These are phyloP conservation scores for Pyricularia pennisetigena DNA, from an alignment of 2,329 filamentous ascomycete genomes.

Conservation along the genomic window DNA sequence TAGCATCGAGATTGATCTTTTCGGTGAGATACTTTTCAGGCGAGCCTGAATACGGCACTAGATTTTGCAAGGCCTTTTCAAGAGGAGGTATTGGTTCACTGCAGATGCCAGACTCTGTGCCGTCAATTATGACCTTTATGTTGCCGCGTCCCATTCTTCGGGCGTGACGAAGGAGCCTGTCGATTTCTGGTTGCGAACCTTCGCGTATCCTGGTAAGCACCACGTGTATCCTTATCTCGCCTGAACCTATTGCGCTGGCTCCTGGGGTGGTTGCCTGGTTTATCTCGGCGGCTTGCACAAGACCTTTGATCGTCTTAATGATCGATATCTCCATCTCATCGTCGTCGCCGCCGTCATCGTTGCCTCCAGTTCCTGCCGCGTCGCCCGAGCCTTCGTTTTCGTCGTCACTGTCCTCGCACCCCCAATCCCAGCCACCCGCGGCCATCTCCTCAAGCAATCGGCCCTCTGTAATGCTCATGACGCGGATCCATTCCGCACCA, in stretches of 20 bases:
- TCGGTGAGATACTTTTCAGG: conserved; percentile 13
- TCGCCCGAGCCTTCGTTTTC: conserved; percentile 7
- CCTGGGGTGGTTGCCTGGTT: conserved; percentile 14
- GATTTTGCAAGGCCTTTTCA: conserved; percentile 11
- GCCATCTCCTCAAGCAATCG: conserved; percentile 20
- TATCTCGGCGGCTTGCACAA: conserved; percentile 18
- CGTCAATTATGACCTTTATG: conserved; percentile 16
- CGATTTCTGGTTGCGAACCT: conserved; percentile 14
- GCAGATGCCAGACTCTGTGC: conserved; percentile 15
- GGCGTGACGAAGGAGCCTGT: conserved; percentile 16
- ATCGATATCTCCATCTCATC: conserved; percentile 14
- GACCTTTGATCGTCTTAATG: conserved; percentile 14
- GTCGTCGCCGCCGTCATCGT: conserved; percentile 8
- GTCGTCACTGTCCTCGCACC: conserved; percentile 10
- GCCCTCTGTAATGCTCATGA: conserved; percentile 19
- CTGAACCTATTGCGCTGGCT: background rate
- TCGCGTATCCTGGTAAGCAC: conserved; percentile 18
- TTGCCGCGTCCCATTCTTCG: conserved; percentile 12
- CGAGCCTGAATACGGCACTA: conserved; percentile 12
- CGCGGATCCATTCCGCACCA: conserved; percentile 23
- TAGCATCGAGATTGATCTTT: conserved; percentile 54
- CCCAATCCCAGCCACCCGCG: conserved; percentile 20
- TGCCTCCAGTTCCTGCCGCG: conserved; percentile 4
- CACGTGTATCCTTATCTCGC: conserved; percentile 11
- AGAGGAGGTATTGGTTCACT: conserved; percentile 10